Evolutionary conservation across 257 asterid species (phyloP), one percentile per base, ranked within the genome.

Genomic region (Striga asiatica): DNA sequence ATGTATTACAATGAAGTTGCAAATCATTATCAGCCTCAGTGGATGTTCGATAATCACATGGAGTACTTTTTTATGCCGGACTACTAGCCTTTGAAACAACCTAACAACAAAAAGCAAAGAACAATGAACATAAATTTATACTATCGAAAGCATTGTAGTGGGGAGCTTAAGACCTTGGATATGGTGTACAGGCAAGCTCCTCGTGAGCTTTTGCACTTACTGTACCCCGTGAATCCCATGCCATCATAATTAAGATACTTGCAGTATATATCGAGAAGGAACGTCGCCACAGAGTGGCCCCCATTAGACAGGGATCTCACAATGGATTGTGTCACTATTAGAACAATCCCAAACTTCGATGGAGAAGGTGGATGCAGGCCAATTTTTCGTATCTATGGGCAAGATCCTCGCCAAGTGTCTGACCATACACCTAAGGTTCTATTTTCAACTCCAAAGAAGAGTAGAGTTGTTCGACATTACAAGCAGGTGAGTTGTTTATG

Each of bases 151-250:
- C 88, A 85, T 34, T 89, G 79, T 61, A 83, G 71, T 17, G 97
- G 97, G 70, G 97, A 89, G 74, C 78, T 68, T 53, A 89, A 85
- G 76, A 89, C 93, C 46, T 69, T 89, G 76, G 95, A 89, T 66
- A 85, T 89, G 95, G 84, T 89, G 65, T 82, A 89, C 69, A 89
- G 71, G 72, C 97, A 85, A 74, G 97, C 97, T 62, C 93, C 95
- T 51, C 83, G 82, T 6, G 97, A 85, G 75, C 87, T 89, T 59
- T 65, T 89, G 80, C 79, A 82, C 66, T 66, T 77, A 73, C 66
- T 83, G 64, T 76, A 84, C 56, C 95, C 97, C 35, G 64, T 89
- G 73, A 83, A 89, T 73, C 97, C 97, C 3, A 29, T 89, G 56
- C 95, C 97, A 66, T 89, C 97, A 62, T 95, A 89, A 74, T 67